phyloP scores from a whole-genome alignment of 176 grass and related monocot genomes.

The Carex kokanica region DNA sequence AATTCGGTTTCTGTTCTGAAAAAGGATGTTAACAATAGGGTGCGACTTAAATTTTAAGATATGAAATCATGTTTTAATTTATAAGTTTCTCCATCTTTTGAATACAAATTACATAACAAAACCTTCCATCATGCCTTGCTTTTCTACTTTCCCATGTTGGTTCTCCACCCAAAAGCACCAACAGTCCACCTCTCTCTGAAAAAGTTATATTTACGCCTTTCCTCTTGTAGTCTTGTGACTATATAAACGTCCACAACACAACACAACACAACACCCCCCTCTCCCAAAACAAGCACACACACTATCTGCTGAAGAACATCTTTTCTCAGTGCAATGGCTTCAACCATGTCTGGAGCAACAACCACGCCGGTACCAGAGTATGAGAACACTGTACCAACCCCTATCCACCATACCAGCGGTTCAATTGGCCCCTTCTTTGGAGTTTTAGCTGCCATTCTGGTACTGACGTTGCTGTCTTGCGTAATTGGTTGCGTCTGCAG shows the following conservation, averaged over 20 bases:
- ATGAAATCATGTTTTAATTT: no score
- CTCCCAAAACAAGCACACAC: constrained; percentile 22
- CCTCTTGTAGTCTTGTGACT: constrained; percentile 16
- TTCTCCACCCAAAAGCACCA: constrained; percentile 43
- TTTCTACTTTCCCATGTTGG: constrained; percentile 35
- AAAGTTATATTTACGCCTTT: neutral
- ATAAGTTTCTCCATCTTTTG: neutral
- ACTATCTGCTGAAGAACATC: constrained; percentile 14
- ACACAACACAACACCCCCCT: constrained; percentile 18
- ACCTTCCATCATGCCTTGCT: constrained; percentile 21
- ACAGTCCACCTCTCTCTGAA: constrained; percentile 28
- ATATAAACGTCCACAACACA: constrained; percentile 30
- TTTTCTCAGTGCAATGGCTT: constrained; percentile 36
- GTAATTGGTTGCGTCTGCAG: constrained; percentile 50
- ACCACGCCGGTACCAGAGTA: constrained; percentile 33
- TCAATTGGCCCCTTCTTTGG: constrained; percentile 60
- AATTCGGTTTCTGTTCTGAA: no score
- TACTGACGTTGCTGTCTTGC: constrained; percentile 66
- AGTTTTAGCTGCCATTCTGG: constrained; percentile 54
- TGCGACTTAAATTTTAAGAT: no score
- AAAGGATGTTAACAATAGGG: no score
- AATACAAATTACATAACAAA: constrained; percentile 17
- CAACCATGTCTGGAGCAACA: constrained; percentile 35
- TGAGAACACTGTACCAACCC: constrained; percentile 22
- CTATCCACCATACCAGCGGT: neutral